These are phyloP conservation scores for Pestalotiopsis sp. DNA, from an alignment of 2,329 filamentous ascomycete genomes.

Conservation along the genomic window DNA sequence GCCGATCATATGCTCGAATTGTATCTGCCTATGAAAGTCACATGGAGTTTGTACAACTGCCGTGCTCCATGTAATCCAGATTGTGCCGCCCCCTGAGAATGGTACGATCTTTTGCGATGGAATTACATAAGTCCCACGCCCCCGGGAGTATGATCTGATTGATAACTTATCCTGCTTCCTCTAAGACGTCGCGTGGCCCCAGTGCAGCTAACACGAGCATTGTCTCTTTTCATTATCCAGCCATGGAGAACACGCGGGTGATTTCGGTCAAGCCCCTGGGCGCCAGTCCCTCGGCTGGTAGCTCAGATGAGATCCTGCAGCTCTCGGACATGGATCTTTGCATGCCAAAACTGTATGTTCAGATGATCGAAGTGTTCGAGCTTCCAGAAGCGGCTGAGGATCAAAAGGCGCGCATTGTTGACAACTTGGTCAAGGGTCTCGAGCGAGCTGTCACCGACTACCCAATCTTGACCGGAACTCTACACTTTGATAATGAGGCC, in stretches of 20 bases:
- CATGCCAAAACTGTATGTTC: conserved; percentile 12
- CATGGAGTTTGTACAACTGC: neutral
- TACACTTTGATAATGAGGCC: conserved; percentile 5
- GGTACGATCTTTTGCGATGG: neutral
- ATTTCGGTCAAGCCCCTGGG: neutral
- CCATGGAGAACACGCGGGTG: neutral
- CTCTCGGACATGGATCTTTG: conserved; percentile 10
- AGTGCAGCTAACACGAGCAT: neutral
- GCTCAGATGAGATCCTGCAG: conserved; percentile 1
- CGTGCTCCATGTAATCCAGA: neutral
- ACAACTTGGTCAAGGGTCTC: conserved; percentile 2
- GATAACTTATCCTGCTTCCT: neutral
- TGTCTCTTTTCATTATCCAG: neutral
- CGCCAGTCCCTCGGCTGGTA: neutral
- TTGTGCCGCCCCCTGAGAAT: neutral
- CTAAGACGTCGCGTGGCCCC: neutral
- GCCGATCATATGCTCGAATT: neutral
- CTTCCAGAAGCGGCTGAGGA: neutral
- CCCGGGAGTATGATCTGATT: neutral
- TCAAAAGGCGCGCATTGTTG: neutral
- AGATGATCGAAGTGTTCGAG: conserved; percentile 12
- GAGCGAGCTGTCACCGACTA: conserved; percentile 1
- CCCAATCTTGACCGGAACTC: conserved; percentile 4
- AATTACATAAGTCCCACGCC: neutral
- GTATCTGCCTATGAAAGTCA: neutral